Base-by-base conservation (phyloP, 371 early-diverging fungal genomes). In the Phascolomyces articulosus region DNA sequence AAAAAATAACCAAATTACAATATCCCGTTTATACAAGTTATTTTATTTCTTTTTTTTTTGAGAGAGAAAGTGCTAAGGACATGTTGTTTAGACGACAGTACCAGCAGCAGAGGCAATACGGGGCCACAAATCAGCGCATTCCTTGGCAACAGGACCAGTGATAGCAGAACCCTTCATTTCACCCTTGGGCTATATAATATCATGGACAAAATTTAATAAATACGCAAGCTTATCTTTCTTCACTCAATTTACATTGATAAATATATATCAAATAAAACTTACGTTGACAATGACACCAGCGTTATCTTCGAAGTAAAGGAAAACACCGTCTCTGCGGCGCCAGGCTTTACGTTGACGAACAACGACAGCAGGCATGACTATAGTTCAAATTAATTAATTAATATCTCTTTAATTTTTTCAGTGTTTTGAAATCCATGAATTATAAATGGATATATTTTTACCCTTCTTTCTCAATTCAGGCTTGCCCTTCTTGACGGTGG, bases 401-500 rank as follows among this genome's bases (percentile, higher is more conserved):
- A 38, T 27, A 27, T 18, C 4, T 21, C 2, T 38, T 54, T 8
- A 6, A 9, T 11, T 9, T 34, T 34, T 9, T 9, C 6, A 34
- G 31, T 11, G 11, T 34, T 60, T 44, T 24, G 48, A 51, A 51
- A 23, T 23, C 51, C 9, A 51, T 51, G 8, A 47, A 47, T 13
- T 38, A 44, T 44, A n/a, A 44, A 3, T 44, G 4, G 15, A 27
- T 16, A 24, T 21, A 41, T 34, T 68, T 80, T 58, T 75, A 92
- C 92, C 95, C 92, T 99, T 99, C 95, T 99, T 99, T 85, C 99
- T 90, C 82, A 99, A 89, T 80, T 99, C 99, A 65, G 99, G 99
- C 93, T 99, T 99, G 78, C 99, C 99, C 95, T 99, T 99, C 92
- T 99, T 98, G 85, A 99, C 99, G 69, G 99, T 96, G 71, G 98